A percentile compares a stretch with the other conserved stretches of the same genome.
phyloP scores from a whole-genome alignment of 1,139 yeast genomes.

The Taphrina wiesneri region DNA sequence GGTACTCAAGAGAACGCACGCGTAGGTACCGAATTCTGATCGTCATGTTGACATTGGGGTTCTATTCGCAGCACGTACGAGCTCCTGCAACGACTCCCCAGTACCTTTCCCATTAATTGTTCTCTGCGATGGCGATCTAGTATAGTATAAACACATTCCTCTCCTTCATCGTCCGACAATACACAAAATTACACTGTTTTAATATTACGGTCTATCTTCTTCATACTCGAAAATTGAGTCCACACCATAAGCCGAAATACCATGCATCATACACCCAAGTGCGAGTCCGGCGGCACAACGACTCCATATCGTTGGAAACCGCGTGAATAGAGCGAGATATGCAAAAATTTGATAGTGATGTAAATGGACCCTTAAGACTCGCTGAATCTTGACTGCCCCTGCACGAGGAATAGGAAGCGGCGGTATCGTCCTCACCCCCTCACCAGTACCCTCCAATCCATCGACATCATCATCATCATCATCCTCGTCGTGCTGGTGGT shows the following conservation, averaged over 20 bases:
- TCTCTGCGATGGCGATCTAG: neutral
- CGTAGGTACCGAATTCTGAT: slow-evolving; percentile 22
- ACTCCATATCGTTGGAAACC: slow-evolving; percentile 26
- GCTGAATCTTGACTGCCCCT: slow-evolving; percentile 11
- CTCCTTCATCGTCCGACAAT: neutral
- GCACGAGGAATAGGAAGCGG: slow-evolving; percentile 11
- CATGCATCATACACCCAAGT: slow-evolving; percentile 26
- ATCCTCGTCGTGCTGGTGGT: neutral
- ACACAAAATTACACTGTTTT: neutral
- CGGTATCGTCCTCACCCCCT: slow-evolving; percentile 1
- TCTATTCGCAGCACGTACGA: neutral
- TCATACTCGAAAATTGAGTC: slow-evolving; percentile 25
- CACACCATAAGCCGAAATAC: slow-evolving; percentile 29
- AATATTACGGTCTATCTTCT: neutral
- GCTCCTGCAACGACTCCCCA: neutral
- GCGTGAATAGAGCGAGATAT: slow-evolving; percentile 28
- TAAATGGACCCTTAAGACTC: slow-evolving; percentile 16
- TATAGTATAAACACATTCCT: neutral
- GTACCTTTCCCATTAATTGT: neutral
- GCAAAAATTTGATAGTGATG: slow-evolving; percentile 34
- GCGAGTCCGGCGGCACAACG: slow-evolving; percentile 28
- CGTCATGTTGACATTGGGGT: neutral
- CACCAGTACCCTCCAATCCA: neutral
- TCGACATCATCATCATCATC: slow-evolving; percentile 3
- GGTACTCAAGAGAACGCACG: slow-evolving; percentile 4